Base-by-base conservation (phyloP, 139 green algal genomes). In the Chloropicon primus region DNA sequence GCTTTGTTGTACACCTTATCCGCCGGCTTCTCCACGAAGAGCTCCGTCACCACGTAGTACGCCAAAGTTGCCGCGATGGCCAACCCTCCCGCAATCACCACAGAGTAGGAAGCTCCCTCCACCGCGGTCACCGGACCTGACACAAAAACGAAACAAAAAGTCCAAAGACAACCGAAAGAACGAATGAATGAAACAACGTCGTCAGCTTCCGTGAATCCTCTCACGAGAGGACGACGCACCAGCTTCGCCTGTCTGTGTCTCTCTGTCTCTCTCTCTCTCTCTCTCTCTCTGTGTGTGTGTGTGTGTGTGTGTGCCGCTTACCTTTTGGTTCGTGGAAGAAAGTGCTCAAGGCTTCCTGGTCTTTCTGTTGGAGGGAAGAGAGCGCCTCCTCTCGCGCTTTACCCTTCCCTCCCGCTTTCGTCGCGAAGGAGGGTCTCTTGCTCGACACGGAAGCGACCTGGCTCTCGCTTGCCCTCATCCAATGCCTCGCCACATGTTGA, bases 1-100 rank as follows among this genome's bases (percentile, higher is more conserved):
- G 91, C 88, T 28, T 88, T 78, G 76, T 94, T 94, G 82, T 96
- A 97, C 78, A 89, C 91, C 22, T 83, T 87, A 79, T 97, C 92
- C 75, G 95, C 89, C n/a, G 88, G 90, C 3, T 94, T 93, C 84
- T 96, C 87, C 41, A 94, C 80, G 10, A 94, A 71, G 26, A 94
- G 83, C 80, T 93, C 89, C 41, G 84, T 90, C 10, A 88, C 77
- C 0, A 89, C 90, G 21, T 81, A 79, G 24, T 83, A 91, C 5
- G 86, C 25, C 23, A 89, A 71, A 0, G 87, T 86, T 0, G 71
- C 84, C 26, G 85, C 79, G 79, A 93, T 83, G 82, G 84, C 92
- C 23, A 98, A 88, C 0, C 87, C 94, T 22, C 84, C 92, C 22
- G 94, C 27, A 72, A 98, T 98, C 81, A 98, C 82, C 21, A 94